Percentiles rank a stretch among this genome's conserved stretches.
Conservation (phyloP, 768 basidiomycete genomes). For the Ephemerocybe angulata region DNA sequence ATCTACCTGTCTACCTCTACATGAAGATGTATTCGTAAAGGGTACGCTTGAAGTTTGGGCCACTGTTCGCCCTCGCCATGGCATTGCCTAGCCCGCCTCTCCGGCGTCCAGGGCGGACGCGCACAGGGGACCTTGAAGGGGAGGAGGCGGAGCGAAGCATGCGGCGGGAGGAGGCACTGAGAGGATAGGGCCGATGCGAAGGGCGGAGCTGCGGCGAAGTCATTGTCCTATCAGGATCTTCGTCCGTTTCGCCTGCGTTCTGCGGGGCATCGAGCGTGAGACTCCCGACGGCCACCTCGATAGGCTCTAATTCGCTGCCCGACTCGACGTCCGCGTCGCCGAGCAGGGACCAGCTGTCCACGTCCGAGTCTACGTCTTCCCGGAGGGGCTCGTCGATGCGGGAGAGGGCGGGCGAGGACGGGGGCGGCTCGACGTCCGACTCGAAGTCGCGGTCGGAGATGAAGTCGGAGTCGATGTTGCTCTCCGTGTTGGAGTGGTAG, state of each 20-base stretch:
- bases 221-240: constrained; percentile 13
- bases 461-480: constrained; percentile 51
- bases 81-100: background rate
- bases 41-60: too few species aligned
- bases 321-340: constrained; percentile 16
- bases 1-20: too few species aligned
- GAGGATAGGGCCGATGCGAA: constrained; percentile 26
- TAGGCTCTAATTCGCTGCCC: constrained; percentile 10
- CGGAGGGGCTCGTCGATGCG: constrained; percentile 24
- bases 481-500: constrained; percentile 47
- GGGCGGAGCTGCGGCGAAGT: constrained; percentile 15
- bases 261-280: constrained; percentile 9
- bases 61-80: background rate
- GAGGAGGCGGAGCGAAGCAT: constrained; percentile 43
- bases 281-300: too few species aligned
- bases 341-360: constrained; percentile 17
- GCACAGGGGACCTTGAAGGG: constrained; percentile 52
- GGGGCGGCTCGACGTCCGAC: constrained; percentile 44
- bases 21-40: constrained; percentile 9
- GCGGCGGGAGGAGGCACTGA: constrained; percentile 26
- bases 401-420: constrained; percentile 25
- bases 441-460: constrained; percentile 48
- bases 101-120: constrained; percentile 26
- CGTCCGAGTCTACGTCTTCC: constrained; percentile 4
- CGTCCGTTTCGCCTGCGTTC: constrained; percentile 6